Evolutionary conservation across 805 yeast genomes (phyloP), one percentile per base, ranked within the genome.

Genomic region (Metschnikowia lunata): DNA sequence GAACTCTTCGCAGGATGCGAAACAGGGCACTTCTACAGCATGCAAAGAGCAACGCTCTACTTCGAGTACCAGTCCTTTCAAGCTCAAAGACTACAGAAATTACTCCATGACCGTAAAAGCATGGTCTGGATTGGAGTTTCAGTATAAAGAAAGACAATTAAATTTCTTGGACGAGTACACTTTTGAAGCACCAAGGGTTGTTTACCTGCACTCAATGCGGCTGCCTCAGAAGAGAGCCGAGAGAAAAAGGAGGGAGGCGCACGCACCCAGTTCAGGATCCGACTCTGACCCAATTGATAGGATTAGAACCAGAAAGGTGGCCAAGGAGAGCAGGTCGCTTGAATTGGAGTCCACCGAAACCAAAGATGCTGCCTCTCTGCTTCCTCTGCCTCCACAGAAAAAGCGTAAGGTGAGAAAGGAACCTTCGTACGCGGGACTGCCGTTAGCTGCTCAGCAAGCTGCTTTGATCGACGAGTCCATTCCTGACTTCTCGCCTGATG

Each of bases 401-500:
- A 72, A 72, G 69, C 66, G 67, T 54, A 72, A 66, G 51, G 59
- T 61, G 18, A 65, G 70, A 46, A 63, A 57, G 37, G 63, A 61
- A 29, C 41, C 61, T 1, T 47, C 64, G 10, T 50, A 57, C 36
- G 45, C 56, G 64, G 44, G 66, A 15, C 50, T 75, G 26, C 64
- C 76, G 1, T 62, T 75, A 35, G 67, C 74, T 15, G 55, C 60
- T 13, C 68, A 70, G 34, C 72, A 69, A 47, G 76, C 78, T 39
- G 69, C 76, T n/a, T 74, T 74, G 45, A 75, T 76, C 45, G 87
- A 86, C 74, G 85, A 82, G 59, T 67, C 80, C 26, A 67, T 90
- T 44, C 89, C 89, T 31, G 96, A 89, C 63, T 88, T 74, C 64
- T 80, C 88, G n/a, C 97, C 97, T 4, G 72, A 85, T 14, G 53